Base-by-base conservation (phyloP, 2,329 filamentous ascomycete species). In the Cytospora schulzeri region DNA sequence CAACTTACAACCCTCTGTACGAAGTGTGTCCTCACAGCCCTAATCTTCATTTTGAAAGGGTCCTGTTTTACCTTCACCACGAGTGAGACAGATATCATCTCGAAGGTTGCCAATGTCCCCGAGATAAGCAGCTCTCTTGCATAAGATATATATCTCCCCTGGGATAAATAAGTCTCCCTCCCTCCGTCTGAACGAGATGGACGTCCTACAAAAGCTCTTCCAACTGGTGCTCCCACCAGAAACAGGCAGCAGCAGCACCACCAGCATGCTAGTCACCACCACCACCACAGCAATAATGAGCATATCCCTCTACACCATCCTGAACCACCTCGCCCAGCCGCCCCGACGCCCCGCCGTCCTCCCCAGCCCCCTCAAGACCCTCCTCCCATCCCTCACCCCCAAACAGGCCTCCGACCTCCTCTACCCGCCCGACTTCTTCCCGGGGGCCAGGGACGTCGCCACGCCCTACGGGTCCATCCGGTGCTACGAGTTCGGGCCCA, bases 401-500 rank as follows among this genome's bases (percentile, higher is more conserved):
- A 73, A 73, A 15, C 76, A 80, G 66, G 69, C 77, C 22, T 72
- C 73, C 54, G 69, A 73, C 5, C 70, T 84, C 26, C 83, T 87
- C 2, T 92, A 95, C 74, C 90, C 90, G 1, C 86, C 86, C 3
- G 83, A 92, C 74, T 83, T 84, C 19, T 82, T 93, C 17, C 90
- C 90, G 0, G 89, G 91, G 8, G 85, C 79, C 0, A 83, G 91
- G 64, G 86, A 92, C 73, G 86, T 95, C 19, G 73, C 79, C 15
- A 89, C 87, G 4, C 86, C 88, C 4, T 67, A 65, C 15, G 62
- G 59, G 11, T 58, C 58, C 12, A 19, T 65, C 3, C 50, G 62
- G 6, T 60, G 57, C 28, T 67, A 92, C 73, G 92, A 96, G 79
- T 95, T 89, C 84, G 92, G 92, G 0, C 90, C 91, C 0, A 82